A percentile compares a stretch with the other conserved stretches of the same genome.
Conservation (phyloP, 768 basidiomycete genomes). For the Suillus cothurnatus region DNA sequence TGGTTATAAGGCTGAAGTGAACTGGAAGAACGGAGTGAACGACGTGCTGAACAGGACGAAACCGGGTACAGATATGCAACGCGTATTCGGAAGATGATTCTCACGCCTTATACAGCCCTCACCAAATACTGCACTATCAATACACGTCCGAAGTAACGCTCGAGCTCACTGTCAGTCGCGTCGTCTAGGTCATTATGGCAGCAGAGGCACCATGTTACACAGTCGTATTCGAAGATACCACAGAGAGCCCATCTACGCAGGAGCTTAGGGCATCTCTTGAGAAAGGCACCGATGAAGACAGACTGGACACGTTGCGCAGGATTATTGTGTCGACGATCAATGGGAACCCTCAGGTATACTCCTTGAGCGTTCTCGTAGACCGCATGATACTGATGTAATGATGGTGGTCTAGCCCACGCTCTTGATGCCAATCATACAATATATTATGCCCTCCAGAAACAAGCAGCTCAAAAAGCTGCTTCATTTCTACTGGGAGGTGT, state of each 20-base stretch:
- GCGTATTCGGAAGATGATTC: not conserved
- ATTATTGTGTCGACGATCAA: not conserved
- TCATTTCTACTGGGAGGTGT: conserved; percentile 97
- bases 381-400: not conserved
- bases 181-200: not conserved
- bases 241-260: not conserved
- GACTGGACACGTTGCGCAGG: not conserved
- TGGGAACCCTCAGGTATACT: conserved; percentile 44
- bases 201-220: not conserved
- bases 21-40: not conserved
- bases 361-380: not conserved
- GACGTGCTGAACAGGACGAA: not conserved
- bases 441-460: conserved; percentile 70
- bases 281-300: not conserved
- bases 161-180: not conserved
- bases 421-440: not conserved
- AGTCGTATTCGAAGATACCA: not conserved
- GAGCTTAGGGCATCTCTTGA: not conserved
- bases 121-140: not conserved
- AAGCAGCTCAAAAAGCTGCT: conserved; percentile 94
- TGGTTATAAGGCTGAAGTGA: not conserved
- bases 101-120: not conserved
- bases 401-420: not conserved
- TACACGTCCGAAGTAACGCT: not conserved
- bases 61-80: not conserved